Evolutionary conservation across 2,329 filamentous ascomycete species (phyloP), one percentile per base, ranked within the genome.

Genomic region (Pseudogymnoascus sp.): DNA sequence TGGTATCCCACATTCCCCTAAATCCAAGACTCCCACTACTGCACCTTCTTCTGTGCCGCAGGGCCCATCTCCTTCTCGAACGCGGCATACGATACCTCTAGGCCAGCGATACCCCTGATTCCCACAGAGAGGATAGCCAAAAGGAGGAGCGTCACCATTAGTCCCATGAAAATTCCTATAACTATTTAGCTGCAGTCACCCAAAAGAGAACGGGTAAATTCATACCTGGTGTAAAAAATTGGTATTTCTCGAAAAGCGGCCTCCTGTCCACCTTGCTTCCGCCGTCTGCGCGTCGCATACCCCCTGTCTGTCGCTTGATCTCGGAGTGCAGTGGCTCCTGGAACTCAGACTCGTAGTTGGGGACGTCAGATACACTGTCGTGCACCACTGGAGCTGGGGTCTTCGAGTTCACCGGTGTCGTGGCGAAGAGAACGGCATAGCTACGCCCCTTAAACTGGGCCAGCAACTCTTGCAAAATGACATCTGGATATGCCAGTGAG

Each of bases 21-120:
- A 58, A 52, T 63, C 3, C 55, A 33, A 57, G 18, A 9, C 4
- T 13, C 18, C 15, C 13, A 37, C 33, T 73, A 75, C 67, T 79
- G 81, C 74, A 86, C 80, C 77, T 90, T 95, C 83, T 92, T 95
- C 74, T 95, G 89, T 30, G 88, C 88, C 35, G 84, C 79, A n/a
- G 90, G 89, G 0, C 91, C 90, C 79, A 90, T 95, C 67, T 96
- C 92, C 79, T 96, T 96, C 71, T 95, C 92, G 71, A 97, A 99
- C 1, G 94, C 91, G 64, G 89, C 90, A 72, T 97, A 97, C 0
- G 90, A 89, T 28, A 97, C 90, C 72, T 96, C 81, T 15, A 99
- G 79, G 66, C 90, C 92, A 5, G 82, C 77, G 10, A 97, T 78
- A 12, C 89, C 91, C 62, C 74, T 82, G 60, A 97, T 75, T 12